These are phyloP conservation scores for Penicillium verrucosum DNA, from an alignment of 2,329 filamentous ascomycete species.

Conservation along the genomic window DNA sequence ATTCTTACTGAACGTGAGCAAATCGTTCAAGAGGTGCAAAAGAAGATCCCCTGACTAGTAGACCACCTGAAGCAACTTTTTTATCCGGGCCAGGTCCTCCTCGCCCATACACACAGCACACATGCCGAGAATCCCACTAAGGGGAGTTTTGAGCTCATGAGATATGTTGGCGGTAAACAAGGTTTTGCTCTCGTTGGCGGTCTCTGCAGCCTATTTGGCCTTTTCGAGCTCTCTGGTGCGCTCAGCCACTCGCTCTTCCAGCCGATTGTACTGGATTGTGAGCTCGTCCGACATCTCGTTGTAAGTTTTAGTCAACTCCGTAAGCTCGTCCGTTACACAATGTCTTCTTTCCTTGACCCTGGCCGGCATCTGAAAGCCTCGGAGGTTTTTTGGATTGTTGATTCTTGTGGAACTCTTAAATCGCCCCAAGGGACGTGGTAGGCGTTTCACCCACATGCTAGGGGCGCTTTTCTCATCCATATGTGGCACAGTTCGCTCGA, in stretches of 20 bases:
- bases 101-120: slow-evolving; percentile 91
- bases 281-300: slow-evolving; percentile 94
- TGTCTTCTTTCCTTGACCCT: slow-evolving; percentile 75
- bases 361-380: slow-evolving; percentile 74
- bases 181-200: slow-evolving; percentile 95
- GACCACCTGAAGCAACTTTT: slow-evolving; percentile 79
- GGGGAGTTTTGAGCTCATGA: slow-evolving; percentile 78
- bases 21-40: slow-evolving; percentile 80
- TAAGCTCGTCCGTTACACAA: slow-evolving; percentile 76
- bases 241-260: slow-evolving; percentile 81
- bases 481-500: neutral
- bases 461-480: slow-evolving; percentile 15
- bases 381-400: neutral
- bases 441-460: slow-evolving; percentile 13
- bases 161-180: slow-evolving; percentile 92
- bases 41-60: slow-evolving; percentile 85
- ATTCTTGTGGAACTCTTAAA: slow-evolving; percentile 9
- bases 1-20: slow-evolving; percentile 91
- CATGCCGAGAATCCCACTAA: slow-evolving; percentile 92
- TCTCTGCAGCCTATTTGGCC: slow-evolving; percentile 87
- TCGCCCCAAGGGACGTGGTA: slow-evolving; percentile 10
- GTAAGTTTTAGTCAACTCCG: slow-evolving; percentile 78
- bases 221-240: slow-evolving; percentile 80
- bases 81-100: slow-evolving; percentile 71
- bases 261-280: slow-evolving; percentile 75